Evolutionary conservation across 768 basidiomycete genomes (phyloP).

Genomic region (Xanthoconium purpureum): DNA sequence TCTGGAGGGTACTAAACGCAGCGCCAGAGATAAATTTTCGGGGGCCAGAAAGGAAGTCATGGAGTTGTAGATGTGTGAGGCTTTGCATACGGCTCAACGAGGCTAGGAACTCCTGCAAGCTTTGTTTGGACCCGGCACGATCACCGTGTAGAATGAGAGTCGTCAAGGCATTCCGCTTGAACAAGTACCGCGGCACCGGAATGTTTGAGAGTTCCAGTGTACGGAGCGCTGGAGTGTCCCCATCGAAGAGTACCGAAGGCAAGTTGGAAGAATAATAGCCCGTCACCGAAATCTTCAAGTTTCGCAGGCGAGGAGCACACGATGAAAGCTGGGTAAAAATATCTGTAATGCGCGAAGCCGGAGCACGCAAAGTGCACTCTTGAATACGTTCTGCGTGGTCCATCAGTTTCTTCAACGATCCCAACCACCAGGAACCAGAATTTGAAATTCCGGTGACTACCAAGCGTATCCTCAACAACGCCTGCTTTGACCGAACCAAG

Average conservation of each 20-base stretch:
- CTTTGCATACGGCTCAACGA: constrained; percentile 33
- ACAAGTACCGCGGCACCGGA: not conserved
- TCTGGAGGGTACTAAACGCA: not conserved
- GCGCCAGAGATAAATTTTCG: not conserved
- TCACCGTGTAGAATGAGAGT: constrained; percentile 32
- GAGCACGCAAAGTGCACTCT: not conserved
- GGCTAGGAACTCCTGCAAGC: constrained; percentile 30
- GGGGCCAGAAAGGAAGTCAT: constrained; percentile 25
- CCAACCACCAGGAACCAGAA: not conserved
- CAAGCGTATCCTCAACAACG: constrained; percentile 16
- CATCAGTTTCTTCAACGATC: not conserved
- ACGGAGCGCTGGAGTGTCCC: not conserved
- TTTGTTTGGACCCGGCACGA: constrained; percentile 19
- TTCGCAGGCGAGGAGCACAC: not conserved
- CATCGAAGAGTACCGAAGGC: not conserved
- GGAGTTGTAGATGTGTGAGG: constrained; percentile 33
- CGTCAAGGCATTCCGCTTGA: constrained; percentile 25
- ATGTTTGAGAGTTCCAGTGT: not conserved
- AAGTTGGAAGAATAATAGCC: too few species aligned
- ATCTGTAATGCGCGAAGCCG: too few species aligned
- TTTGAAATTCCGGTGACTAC: not conserved
- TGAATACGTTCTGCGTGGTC: not conserved
- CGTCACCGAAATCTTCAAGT: not conserved
- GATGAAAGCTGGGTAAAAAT: not conserved
- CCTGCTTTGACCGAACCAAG: constrained; percentile 42